Evolutionary conservation across 768 basidiomycete genomes (phyloP), one percentile per base, ranked within the genome.

Genomic region (Hortiboletus flavorubellus): DNA sequence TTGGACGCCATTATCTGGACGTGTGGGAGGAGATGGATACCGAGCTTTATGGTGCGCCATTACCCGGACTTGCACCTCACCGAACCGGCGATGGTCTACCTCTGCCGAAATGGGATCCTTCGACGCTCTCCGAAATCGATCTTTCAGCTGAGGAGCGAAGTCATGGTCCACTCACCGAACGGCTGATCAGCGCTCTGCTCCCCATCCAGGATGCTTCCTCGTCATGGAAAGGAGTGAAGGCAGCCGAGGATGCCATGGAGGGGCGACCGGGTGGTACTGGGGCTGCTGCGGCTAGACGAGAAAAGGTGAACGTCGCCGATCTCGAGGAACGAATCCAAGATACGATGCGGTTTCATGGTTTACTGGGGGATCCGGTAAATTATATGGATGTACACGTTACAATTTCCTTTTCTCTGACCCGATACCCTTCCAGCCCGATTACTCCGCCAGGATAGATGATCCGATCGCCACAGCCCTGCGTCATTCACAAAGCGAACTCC

Each of bases 11-110:
- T 72, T 99, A 98, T 64, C 74, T 84, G 34, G 91, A 96, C 49
- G 78, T 87, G 0, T 99, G 96, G 95, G 95, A 95, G 59, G 93
- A 97, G 63, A 86, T 92, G 66, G 96, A 99, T 68, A 78, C 76
- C 8, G 76, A 76, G 11, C 51, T 78, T n/a, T 75, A 77, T 52
- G 78, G 76, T 29, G 68, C 66, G 6, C 73, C 77, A 29, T 59
- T 78, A 21, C 73, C 78, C 9, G 72, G 74, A 8, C 73, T 77
- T 31, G 70, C 71, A n/a, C 68, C 76, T 18, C 65, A 70, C 31
- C 73, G 75, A 34, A 72, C 72, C 26, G 61, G 54, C 26, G 70
- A 70, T 14, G 54, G 67, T n/a, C 46, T 54, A 15, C 48, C 85
- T 5, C 65, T 80, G 34, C 85, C 86, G 5, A 87, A 84, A 60